Base-by-base conservation (phyloP, 768 basidiomycete genomes). In the Heimioporus sp. region DNA sequence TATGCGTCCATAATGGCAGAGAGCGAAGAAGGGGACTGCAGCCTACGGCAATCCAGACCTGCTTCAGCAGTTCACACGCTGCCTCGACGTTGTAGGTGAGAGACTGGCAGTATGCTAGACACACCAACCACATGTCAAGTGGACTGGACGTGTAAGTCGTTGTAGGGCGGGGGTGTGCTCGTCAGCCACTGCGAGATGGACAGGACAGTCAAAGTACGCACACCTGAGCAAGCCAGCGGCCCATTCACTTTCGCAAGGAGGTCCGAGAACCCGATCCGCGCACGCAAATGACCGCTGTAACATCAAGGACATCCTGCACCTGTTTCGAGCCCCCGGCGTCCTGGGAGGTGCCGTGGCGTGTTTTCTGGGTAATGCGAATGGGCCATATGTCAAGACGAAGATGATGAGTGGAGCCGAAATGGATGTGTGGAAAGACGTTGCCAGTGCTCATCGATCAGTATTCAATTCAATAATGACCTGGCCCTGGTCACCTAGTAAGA, bases 21-120 rank as follows among this genome's bases (percentile, higher is more conserved):
- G 19, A 86, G 48, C 24, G 80, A 77, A 15, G 73, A 78, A 12
- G 92, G 92, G 11, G 89, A 90, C 49, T 71, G 70, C 38, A 79
- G 65, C 49, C 72, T 70, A 91, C 90, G 36, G 79, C 77, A 49
- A 80, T 63, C 70, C 90, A 91, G 47, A 92, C 75, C 55, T 87
- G 85, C 71, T 89, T 90, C 47, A 80, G 62, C 44, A 96, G 59
- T 64, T 93, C 91, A 46, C 85, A 82, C 17, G 81, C 76, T 43
- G 95, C 90, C 47, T 85, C 65, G 28, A 88, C 73, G 75, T 93
- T 92, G 77, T 92, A 93, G 28, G 80, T 53, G 34, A 93, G 64
- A 5, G 91, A 90, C 63, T 88, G 78, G 54, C 83, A 82, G 75
- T 92, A 91, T 10, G 83, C 92, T 82, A 53, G 31, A 20, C 5